Evolutionary conservation across 768 basidiomycete genomes (phyloP), one percentile per base, ranked within the genome.

Genomic region (Tricholoma saponaceum): DNA sequence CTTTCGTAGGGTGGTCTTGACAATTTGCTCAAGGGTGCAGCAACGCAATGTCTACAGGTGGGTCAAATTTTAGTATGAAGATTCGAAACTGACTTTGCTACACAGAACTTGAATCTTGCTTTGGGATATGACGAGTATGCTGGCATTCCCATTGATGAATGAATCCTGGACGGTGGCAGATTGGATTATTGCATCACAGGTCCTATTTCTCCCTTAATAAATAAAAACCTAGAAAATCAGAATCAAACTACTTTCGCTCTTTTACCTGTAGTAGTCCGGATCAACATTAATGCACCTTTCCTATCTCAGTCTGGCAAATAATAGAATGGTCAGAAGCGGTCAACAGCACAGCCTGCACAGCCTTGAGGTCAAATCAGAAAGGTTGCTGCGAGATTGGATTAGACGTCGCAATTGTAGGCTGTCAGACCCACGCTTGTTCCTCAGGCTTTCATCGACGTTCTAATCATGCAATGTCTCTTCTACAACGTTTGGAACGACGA

Each of bases 31-130:
- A 99, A 99, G 72, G 97, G 97, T 6, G 97, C 97, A 51, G 97
- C 97, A 16, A 98, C 96, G n/a, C 97, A 99, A 72, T 98, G 96
- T 71, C 69, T 99, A 60, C 95, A 96, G 81, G 92, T 93, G 52
- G 18, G 86, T 73, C 25, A 16, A 9, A 41, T 5, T 23, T 23
- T 14, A 20, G 12, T 5, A 5, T 35, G 22, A 1, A 16, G 22
- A 6, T 44, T 1, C 8, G 5, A 16, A 18, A 25, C 32, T 5
- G 22, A 28, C 39, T 10, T 51, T 62, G 28, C 52, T 56, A 5
- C 13, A 8, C 64, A 95, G 89, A 97, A 97, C 70, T 74, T 97
- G 68, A 97, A 96, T 74, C 78, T 96, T 52, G 86, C 91, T 2
- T 79, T 97, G 32, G 94, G 94, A 7, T 90, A 87, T 61, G 89